These are phyloP conservation scores for Neurospora intermedia DNA, from an alignment of 495 filamentous ascomycete genomes.

Conservation along the genomic window DNA sequence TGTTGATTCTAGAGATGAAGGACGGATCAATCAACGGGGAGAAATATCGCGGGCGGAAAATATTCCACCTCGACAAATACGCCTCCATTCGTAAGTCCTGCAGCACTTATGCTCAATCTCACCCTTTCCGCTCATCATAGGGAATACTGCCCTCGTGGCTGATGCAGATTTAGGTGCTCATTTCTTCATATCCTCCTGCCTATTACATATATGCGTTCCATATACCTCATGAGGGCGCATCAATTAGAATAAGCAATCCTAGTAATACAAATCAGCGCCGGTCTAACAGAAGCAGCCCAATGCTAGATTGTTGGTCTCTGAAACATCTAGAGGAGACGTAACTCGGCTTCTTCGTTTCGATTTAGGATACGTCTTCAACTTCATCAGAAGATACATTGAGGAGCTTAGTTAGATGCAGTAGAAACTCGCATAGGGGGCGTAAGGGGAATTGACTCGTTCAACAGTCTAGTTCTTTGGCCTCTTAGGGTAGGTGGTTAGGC, in stretches of 20 bases:
- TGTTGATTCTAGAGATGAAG: not conserved
- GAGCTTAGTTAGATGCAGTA: too few species aligned
- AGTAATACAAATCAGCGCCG: not conserved
- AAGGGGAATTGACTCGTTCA: not conserved
- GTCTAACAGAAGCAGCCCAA: not conserved
- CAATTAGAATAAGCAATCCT: not conserved
- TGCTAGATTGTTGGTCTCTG: not conserved
- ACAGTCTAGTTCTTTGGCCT: not conserved
- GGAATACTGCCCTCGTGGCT: not conserved
- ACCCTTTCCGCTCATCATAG: not conserved
- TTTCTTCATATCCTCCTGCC: not conserved
- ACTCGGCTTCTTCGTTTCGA: too few species aligned
- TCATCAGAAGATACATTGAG: too few species aligned
- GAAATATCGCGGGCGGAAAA: not conserved
- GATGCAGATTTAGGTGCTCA: not conserved
- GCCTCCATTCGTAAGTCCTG: not conserved
- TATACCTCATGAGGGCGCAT: not conserved
- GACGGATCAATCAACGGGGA: not conserved
- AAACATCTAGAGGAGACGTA: too few species aligned
- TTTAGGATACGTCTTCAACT: too few species aligned
- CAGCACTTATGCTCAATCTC: not conserved
- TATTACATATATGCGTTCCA: not conserved
- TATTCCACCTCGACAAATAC: not conserved
- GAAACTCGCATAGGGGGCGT: too few species aligned
- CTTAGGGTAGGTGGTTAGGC: not conserved